Evolutionary conservation across 176 grass and related monocot genomes (phyloP).

Genomic region (Saccharum spontaneum): DNA sequence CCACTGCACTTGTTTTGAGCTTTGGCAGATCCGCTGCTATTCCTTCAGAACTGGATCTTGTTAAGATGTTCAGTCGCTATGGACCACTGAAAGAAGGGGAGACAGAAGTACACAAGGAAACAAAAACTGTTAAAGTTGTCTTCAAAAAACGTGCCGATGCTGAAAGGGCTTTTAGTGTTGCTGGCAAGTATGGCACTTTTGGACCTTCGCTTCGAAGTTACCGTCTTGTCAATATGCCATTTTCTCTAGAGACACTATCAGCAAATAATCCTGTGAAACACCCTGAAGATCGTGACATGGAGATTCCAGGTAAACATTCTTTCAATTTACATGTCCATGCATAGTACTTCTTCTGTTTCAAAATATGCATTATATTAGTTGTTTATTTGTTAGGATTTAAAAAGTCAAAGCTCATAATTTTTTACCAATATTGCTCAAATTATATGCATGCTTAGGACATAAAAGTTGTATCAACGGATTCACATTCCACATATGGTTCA

Average conservation of each 20-base stretch:
- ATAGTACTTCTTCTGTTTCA: not conserved
- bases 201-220: constrained; percentile 86
- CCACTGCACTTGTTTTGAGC: constrained; percentile 88
- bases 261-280: constrained; percentile 38
- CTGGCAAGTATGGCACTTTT: constrained; percentile 75
- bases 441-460: not conserved
- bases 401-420: not conserved
- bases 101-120: constrained; percentile 61
- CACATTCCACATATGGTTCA: not conserved
- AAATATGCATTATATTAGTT: not conserved
- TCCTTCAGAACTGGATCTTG: constrained; percentile 72
- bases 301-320: constrained; percentile 41
- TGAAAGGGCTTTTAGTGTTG: constrained; percentile 82
- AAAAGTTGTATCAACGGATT: not conserved
- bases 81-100: constrained; percentile 78
- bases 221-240: constrained; percentile 70
- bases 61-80: constrained; percentile 82
- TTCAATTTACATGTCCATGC: not conserved
- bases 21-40: constrained; percentile 65
- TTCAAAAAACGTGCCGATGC: constrained; percentile 91
- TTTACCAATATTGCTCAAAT: not conserved
- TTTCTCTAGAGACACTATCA: constrained; percentile 32
- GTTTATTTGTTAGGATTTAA: not conserved
- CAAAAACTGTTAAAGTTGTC: constrained; percentile 66
- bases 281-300: constrained; percentile 25